phyloP scores from a whole-genome alignment of 2,329 filamentous ascomycete species.

The Nemania abortiva region DNA sequence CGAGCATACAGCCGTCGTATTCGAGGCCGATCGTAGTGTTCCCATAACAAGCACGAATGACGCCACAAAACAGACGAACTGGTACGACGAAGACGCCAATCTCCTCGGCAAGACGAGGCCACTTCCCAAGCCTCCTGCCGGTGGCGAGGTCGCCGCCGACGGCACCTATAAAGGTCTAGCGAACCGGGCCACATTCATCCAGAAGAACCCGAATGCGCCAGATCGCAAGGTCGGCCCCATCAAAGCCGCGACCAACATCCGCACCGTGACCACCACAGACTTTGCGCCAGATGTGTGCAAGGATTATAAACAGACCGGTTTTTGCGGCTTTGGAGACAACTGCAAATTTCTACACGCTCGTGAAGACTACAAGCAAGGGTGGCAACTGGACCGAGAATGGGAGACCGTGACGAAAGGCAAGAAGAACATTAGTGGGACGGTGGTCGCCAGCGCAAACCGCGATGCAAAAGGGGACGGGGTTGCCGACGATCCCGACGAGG shows the following conservation, averaged over 20 bases:
- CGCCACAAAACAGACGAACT: constrained; percentile 89
- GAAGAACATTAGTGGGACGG: constrained; percentile 70
- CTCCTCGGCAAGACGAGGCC: constrained; percentile 69
- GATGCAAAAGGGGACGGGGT: constrained; percentile 56
- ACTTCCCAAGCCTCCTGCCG: constrained; percentile 48
- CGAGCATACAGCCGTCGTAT: constrained; percentile 65
- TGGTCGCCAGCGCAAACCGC: constrained; percentile 70
- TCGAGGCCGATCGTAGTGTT: constrained; percentile 71
- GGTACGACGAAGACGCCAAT: constrained; percentile 83
- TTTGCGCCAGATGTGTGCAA: constrained; percentile 96
- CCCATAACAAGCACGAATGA: constrained; percentile 79
- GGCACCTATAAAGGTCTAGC: constrained; percentile 83
- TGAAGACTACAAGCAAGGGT: constrained; percentile 88
- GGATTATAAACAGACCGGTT: constrained; percentile 87
- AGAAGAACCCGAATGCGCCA: constrained; percentile 82
- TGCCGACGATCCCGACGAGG: constrained; percentile 71
- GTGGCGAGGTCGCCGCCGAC: constrained; percentile 54
- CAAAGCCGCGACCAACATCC: constrained; percentile 89
- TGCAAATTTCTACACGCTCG: constrained; percentile 86
- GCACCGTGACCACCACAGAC: constrained; percentile 90
- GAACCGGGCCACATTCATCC: constrained; percentile 79
- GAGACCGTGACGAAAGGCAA: constrained; percentile 83
- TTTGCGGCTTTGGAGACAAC: constrained; percentile 77
- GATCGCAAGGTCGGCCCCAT: constrained; percentile 81
- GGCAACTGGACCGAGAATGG: constrained; percentile 96